Base-by-base conservation (phyloP, 1,284 basidiomycete species). In the Xanthoconium separans region DNA sequence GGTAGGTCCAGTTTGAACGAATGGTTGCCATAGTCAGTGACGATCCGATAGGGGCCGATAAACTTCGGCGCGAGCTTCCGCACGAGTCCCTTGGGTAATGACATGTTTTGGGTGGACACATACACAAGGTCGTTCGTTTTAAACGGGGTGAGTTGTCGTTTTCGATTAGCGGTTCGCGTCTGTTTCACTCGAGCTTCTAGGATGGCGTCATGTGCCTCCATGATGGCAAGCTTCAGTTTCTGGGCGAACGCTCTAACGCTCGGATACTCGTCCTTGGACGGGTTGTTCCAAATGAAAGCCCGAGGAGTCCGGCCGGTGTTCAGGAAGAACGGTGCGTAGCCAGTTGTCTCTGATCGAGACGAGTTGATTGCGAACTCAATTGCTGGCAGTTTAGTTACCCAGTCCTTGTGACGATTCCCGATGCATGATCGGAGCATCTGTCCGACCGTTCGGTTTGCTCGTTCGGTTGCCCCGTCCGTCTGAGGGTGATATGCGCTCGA, bases 51-150 rank as follows among this genome's bases (percentile, higher is more conserved):
- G 30, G 30, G 30, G 9, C 30, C 30, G 12, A 31, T 9, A 3
- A 31, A 31, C 12, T 31, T 31, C 6, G 12, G 30, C 3, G 6
- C 6, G 3, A 31, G 30, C 30, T 31, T 31, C 2, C 4, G 30
- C 6, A 9, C 12, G 30, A 2, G 30, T 1, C 30, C 30, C 30
- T 9, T 9, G 0, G 63, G 66, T 8, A 74, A 40, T 2, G 58
- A 55, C 0, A 76, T 40, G 48, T 75, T 75, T 49, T 72, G 70
- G 0, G 69, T 74, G 0, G 70, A 75, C 2, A 76, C 13, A 44
- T 73, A 75, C 0, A 70, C 68, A 0, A 73, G 44, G 37, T 73
- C 69, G 0, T 56, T 58, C 13, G 51, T 44, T 2, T 9, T 7
- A 13, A 51, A 42, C 36, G 22, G 43, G 47, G 0, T 42, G 4